Evolutionary conservation across 306 rosid species (phyloP).

Genomic region (Lathyrus oleraceus): DNA sequence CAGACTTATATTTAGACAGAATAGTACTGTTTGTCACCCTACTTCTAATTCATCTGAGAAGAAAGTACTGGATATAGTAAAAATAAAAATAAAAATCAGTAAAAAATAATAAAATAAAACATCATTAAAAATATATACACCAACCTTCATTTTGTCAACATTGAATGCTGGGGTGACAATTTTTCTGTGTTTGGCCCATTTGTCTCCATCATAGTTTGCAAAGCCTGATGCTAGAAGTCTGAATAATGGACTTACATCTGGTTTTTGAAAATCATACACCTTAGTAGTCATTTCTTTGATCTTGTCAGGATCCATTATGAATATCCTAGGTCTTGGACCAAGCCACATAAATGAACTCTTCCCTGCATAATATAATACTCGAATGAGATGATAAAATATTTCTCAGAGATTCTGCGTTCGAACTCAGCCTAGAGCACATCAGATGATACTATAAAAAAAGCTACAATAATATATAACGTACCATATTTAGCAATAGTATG

Average conservation of each 20-base stretch:
- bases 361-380: not conserved
- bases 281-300: conserved; percentile 39
- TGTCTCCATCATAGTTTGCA: conserved; percentile 48
- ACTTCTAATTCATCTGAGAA: no score
- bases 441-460: not conserved
- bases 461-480: not conserved
- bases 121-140: not conserved
- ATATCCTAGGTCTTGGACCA: conserved; percentile 43
- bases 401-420: no score
- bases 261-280: conserved; percentile 45
- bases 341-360: conserved; percentile 49
- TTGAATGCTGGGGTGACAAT: conserved; percentile 47
- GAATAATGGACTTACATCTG: conserved; percentile 42
- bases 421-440: no score
- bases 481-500: conserved; percentile 46
- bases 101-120: no score
- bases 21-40: no score
- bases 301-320: conserved; percentile 45
- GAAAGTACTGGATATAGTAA: no score
- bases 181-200: conserved; percentile 48
- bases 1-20: no score
- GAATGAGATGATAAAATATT: no score
- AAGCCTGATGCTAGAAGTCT: conserved; percentile 44
- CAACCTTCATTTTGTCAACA: conserved; percentile 43
- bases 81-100: no score